Conservation (phyloP, 805 yeast species). For the Starmerella khaoyaiensis region DNA sequence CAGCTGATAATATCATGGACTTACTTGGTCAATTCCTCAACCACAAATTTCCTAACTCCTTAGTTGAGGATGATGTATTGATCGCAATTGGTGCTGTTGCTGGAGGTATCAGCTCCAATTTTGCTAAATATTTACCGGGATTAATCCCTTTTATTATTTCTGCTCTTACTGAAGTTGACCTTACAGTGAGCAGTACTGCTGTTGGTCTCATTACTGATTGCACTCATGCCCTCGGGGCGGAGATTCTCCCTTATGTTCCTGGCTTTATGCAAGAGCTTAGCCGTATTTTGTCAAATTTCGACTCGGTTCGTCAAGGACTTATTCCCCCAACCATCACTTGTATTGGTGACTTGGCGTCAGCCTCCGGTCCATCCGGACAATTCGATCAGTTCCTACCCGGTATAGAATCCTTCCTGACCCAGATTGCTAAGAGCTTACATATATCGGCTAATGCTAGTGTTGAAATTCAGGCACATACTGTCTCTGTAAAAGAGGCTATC, state of each 20-base stretch:
- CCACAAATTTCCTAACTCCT: constrained; percentile 49
- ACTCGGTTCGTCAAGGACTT: constrained; percentile 56
- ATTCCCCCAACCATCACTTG: constrained; percentile 82
- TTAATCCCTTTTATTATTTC: constrained; percentile 71
- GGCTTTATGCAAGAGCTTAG: constrained; percentile 78
- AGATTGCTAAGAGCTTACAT: constrained; percentile 27
- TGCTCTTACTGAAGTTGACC: constrained; percentile 71
- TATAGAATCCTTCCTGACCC: constrained; percentile 55
- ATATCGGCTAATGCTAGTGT: constrained; percentile 39
- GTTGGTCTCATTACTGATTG: constrained; percentile 93
- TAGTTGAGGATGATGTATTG: constrained; percentile 88
- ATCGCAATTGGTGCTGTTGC: constrained; percentile 87
- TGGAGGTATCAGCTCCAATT: constrained; percentile 56
- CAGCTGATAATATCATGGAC: constrained; percentile 75
- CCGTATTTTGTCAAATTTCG: constrained; percentile 49
- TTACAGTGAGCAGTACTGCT: constrained; percentile 75
- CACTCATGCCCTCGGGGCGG: constrained; percentile 70
- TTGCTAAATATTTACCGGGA: constrained; percentile 62
- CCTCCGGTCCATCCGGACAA: constrained; percentile 62
- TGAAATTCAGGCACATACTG: constrained; percentile 66
- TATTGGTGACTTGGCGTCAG: constrained; percentile 90
- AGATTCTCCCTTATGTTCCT: constrained; percentile 59
- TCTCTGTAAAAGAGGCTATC: constrained; percentile 70
- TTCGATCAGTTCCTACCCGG: constrained; percentile 66
- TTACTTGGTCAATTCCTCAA: constrained; percentile 62